Conservation (phyloP, 1,284 basidiomycete species). For the Tilletia walkeri region DNA sequence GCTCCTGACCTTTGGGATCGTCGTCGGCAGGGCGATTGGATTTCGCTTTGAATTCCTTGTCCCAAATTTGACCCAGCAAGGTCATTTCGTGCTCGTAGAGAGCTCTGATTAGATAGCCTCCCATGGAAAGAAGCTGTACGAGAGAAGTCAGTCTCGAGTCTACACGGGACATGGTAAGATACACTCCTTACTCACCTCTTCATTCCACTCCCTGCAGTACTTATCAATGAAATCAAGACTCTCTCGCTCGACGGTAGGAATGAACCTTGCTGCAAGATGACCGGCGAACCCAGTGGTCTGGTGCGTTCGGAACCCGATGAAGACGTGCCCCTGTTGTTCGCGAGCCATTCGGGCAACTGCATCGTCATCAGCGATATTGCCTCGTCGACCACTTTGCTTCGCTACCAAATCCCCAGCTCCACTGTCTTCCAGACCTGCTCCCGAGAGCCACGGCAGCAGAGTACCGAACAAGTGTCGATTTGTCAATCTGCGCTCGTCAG, state of each 20-base stretch:
- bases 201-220: conserved; percentile 52
- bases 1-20: conserved; percentile 32
- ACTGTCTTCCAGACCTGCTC: neutral
- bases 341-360: conserved; percentile 47
- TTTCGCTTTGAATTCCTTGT: conserved; percentile 60
- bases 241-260: conserved; percentile 95
- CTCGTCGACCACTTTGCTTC: conserved; percentile 50
- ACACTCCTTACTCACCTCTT: conserved; percentile 5
- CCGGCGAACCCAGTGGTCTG: conserved; percentile 93
- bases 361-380: neutral
- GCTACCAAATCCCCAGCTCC: conserved; percentile 60
- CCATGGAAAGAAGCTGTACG: conserved; percentile 57
- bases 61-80: conserved; percentile 57
- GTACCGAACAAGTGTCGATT: conserved; percentile 57
- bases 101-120: conserved; percentile 71
- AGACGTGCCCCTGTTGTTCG: conserved; percentile 53
- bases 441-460: conserved; percentile 1
- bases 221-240: conserved; percentile 69
- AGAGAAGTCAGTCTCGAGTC: neutral
- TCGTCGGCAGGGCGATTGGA: conserved; percentile 26
- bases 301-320: conserved; percentile 63
- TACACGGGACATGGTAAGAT: neutral
- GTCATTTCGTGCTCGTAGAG: conserved; percentile 83
- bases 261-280: conserved; percentile 86
- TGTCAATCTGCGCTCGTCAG: conserved; percentile 15